Evolutionary conservation across 2,329 filamentous ascomycete genomes (phyloP), one percentile per base, ranked within the genome.

Genomic region (Cladosporium austrohemisphaericum): DNA sequence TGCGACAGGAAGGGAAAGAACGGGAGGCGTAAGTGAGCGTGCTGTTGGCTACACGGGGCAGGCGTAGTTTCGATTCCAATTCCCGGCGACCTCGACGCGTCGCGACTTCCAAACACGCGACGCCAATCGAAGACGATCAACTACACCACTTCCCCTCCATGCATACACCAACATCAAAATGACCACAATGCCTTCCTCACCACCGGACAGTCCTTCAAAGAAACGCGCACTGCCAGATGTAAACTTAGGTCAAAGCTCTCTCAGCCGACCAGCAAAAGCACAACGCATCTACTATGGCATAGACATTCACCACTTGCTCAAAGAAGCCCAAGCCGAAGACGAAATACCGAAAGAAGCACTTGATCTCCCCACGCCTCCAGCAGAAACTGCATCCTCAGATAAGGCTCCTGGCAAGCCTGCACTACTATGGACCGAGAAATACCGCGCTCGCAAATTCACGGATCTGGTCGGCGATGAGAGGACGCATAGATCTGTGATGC

Each of bases 401-500:
- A 63, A 59, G 25, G 16, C 25, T 5, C 9, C 44, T 11, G 57
- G 55, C 6, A 71, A 68, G 53, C 59, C 55, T 13, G 78, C 81
- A 0, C 67, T 88, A 25, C 74, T 98, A 64, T 98, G 93, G 93
- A 95, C 92, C 0, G 93, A 98, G 65, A 98, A 98, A 66, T 98
- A 98, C 65, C 84, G 93, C 28, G 93, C 93, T 22, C 82, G 83
- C 53, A 92, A 84, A 60, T 98, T 97, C 61, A 87, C 91, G 59
- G 93, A 98, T 59, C 76, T 98, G 0, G 88, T 95, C 40, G 94
- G 94, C 22, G 93, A 98, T 60, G 93, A 98, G 64, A 78, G 90
- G 36, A 97, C 92, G 20, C 94, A 98, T 67, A 82, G 93, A 52
- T 79, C 85, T 52, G 92, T 98, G 4, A 73, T 98, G 49, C 83